Evolutionary conservation across 805 yeast species (phyloP).

Genomic region (Teunomyces barrocoloradensis): DNA sequence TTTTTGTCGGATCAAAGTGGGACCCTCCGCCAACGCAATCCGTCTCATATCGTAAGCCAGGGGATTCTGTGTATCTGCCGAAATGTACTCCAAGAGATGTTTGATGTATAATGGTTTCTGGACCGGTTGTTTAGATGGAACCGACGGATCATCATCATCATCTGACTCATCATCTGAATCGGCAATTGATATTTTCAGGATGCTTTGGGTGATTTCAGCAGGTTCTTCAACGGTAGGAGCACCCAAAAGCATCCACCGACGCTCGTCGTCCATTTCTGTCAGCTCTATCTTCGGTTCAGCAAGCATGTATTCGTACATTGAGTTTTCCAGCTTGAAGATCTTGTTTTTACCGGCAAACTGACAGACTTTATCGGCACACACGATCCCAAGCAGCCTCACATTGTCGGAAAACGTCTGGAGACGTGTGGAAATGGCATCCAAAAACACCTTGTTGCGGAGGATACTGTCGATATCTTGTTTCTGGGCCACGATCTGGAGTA

Average conservation of each 20-base stretch:
- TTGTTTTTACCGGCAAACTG: slow-evolving; percentile 23
- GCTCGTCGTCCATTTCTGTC: background rate
- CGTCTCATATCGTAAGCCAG: slow-evolving; percentile 49
- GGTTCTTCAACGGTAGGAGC: slow-evolving; percentile 5
- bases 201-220: background rate
- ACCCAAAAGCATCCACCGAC: slow-evolving; percentile 6
- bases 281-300: background rate
- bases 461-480: slow-evolving; percentile 20
- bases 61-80: slow-evolving; percentile 42
- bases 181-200: background rate
- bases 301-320: background rate
- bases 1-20: slow-evolving; percentile 66
- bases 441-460: slow-evolving; percentile 37
- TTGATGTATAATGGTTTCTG: slow-evolving; percentile 65
- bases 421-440: slow-evolving; percentile 51
- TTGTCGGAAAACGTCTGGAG: slow-evolving; percentile 47
- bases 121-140: slow-evolving; percentile 33
- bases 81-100: slow-evolving; percentile 61
- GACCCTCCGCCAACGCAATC: slow-evolving; percentile 50
- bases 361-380: slow-evolving; percentile 53
- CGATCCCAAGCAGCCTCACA: slow-evolving; percentile 54
- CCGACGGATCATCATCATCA: slow-evolving; percentile 53
- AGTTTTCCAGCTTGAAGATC: slow-evolving; percentile 30
- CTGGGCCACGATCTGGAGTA: slow-evolving; percentile 36
- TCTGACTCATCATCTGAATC: slow-evolving; percentile 49